These are phyloP conservation scores for Punica granatum DNA, from an alignment of 345 rosid genomes.

Conservation along the genomic window DNA sequence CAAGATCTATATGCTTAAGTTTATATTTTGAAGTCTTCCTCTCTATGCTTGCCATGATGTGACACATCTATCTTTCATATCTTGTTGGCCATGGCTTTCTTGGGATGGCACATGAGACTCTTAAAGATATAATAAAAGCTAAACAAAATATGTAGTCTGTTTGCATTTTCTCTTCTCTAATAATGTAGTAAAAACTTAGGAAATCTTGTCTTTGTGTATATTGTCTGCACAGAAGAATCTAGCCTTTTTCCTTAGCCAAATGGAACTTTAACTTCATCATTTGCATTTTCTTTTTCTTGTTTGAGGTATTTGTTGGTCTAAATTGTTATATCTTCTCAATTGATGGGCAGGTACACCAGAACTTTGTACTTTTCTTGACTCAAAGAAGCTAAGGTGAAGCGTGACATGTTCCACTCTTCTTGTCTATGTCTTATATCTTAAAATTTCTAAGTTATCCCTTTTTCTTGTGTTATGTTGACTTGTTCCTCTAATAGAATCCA, in stretches of 20 bases:
- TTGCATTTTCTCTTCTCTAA: not conserved
- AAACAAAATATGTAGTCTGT: too few relatives aligned
- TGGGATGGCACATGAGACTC: too few relatives aligned
- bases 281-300: not conserved
- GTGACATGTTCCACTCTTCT: not conserved
- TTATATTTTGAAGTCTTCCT: not conserved
- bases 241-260: not conserved
- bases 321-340: not conserved
- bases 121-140: too few relatives aligned
- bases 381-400: constrained; percentile 67
- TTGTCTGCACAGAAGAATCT: not conserved
- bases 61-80: too few relatives aligned
- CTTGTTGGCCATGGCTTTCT: too few relatives aligned
- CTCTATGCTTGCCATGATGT: not conserved
- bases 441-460: not conserved
- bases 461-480: not conserved
- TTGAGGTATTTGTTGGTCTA: not conserved
- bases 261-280: not conserved
- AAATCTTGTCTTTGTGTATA: too few relatives aligned
- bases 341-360: constrained; percentile 56
- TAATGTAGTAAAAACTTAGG: not conserved
- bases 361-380: constrained; percentile 80
- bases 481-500: not conserved
- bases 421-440: not conserved
- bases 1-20: too few relatives aligned